Conservation (phyloP, 495 filamentous ascomycete species). For the Penicillium paxilli region DNA sequence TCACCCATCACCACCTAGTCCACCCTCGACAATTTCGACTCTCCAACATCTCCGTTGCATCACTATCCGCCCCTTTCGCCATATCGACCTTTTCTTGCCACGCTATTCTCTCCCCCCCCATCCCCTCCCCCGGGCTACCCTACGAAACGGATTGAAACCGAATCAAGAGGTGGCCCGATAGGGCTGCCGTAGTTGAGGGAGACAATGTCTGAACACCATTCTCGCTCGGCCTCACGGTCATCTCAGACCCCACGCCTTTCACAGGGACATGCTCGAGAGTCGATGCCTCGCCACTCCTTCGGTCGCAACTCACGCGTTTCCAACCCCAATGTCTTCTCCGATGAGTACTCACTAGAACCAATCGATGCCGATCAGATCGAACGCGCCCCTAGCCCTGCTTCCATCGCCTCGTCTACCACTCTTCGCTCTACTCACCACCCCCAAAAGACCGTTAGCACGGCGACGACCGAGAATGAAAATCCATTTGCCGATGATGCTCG, state of each 20-base stretch:
- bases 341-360: slow-evolving; percentile 52
- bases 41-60: background rate
- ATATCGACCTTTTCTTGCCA: slow-evolving; percentile 1
- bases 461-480: slow-evolving; percentile 35
- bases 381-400: slow-evolving; percentile 34
- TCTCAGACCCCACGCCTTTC: slow-evolving; percentile 33
- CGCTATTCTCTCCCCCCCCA: slow-evolving; percentile 1
- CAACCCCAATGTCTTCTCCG: slow-evolving; percentile 54
- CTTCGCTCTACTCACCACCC: slow-evolving; percentile 29
- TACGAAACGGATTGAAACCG: slow-evolving; percentile 29
- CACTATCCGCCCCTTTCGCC: background rate
- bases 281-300: slow-evolving; percentile 37
- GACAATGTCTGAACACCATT: slow-evolving; percentile 47
- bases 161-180: slow-evolving; percentile 42
- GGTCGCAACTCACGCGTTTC: slow-evolving; percentile 39
- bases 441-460: slow-evolving; percentile 25
- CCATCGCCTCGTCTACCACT: slow-evolving; percentile 36
- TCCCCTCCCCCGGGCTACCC: background rate
- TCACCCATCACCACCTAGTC: background rate
- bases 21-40: background rate
- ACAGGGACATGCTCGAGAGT: slow-evolving; percentile 28
- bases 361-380: slow-evolving; percentile 38
- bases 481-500: slow-evolving; percentile 46
- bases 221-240: slow-evolving; percentile 42
- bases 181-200: slow-evolving; percentile 38